Evolutionary conservation across 106 monocot genomes (phyloP), one percentile per base, ranked within the genome.

Genomic region (Posidonia australis): DNA sequence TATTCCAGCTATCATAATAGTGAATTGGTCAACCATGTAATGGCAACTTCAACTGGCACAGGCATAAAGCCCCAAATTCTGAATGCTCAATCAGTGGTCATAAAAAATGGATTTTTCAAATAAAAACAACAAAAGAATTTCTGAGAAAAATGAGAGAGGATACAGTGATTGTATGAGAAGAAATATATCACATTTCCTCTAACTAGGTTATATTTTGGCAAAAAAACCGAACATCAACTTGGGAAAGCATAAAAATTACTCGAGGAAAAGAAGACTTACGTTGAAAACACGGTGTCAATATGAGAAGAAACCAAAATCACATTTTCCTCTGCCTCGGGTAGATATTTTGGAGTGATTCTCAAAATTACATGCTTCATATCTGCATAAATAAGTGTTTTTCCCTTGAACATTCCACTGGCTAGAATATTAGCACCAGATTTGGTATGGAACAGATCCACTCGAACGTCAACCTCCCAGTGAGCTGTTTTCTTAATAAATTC

Each of bases 391-490:
- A 81, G 78, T 68, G 98, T 91, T 78, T 87, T 98, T 12, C 98
- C 98, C 46, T 85, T 87, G 62, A 98, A 98, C 23, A 88, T 43
- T 44, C 98, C 98, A 54, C 75, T 58, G 43, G 16, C 27, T 18
- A 91, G 84, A 73, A 66, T 67, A 76, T 83, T 98, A 30, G 72
- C 87, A 64, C 87, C 84, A 70, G 64, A 83, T 55, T 81, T 71
- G 44, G 79, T 68, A 79, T 76, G 82, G 64, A 91, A 98, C 44
- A 83, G 58, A 69, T 98, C 90, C 16, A 98, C 81, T 75, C 87
- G 66, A 70, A 91, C 98, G 81, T 91, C 87, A 56, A 91, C 98
- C 75, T 98, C 98, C 98, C 98, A 98, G 66, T 91, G 90, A 73
- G 98, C 87, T 67, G 87, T 77, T 69, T 81, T 76, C 77, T 98